Evolutionary conservation across 371 early-diverging fungal species (phyloP), one percentile per base, ranked within the genome.

Genomic region (Lichtheimia ramosa): DNA sequence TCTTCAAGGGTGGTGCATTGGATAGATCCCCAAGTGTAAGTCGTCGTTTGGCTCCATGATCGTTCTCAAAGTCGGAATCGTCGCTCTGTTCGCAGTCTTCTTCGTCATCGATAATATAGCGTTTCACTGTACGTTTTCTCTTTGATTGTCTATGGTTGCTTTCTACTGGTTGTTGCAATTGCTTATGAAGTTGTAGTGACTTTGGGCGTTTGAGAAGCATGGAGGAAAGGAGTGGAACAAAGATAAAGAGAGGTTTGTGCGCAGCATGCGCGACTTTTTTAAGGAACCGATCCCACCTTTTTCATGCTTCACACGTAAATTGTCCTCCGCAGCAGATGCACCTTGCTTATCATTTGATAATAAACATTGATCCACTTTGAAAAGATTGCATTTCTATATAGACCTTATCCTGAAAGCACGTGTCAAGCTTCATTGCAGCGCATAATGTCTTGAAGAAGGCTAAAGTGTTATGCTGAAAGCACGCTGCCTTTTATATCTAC

Each of bases 51-150:
- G n/a, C 46, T 42, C 48, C 34, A 7, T 54, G 65, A 8, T 62
- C 67, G 41, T 71, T 68, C 16, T 40, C 64, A 24, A 65, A 71
- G 21, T 69, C 70, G 16, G 66, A 63, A 51, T 70, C 74, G 39
- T 65, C 63, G 14, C 56, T 65, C 5, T 60, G 34, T 39, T 65
- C 59, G 14, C 48, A 54, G 12, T 63, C 43, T 18, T 61, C 61
- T 3, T 18, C 24, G 21, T 59, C 61, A 20, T 54, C 54, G 8
- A 60, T 56, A 10, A 43, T 48, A 54, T 70, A 65, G 2, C 41
- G 23, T 5, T 39, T 58, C 4, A 62, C 51, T 20, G 54, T 58
- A 12, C 64, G 63, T 49, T 58, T 70, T 8, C 70, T 53, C 39
- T 70, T 69, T 20, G 54, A 28, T n/a, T 28, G 20, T 27, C 48